A percentile compares a stretch with the other conserved stretches of the same genome.
Conservation (phyloP, 768 basidiomycete species). For the Nidularia sp. region DNA sequence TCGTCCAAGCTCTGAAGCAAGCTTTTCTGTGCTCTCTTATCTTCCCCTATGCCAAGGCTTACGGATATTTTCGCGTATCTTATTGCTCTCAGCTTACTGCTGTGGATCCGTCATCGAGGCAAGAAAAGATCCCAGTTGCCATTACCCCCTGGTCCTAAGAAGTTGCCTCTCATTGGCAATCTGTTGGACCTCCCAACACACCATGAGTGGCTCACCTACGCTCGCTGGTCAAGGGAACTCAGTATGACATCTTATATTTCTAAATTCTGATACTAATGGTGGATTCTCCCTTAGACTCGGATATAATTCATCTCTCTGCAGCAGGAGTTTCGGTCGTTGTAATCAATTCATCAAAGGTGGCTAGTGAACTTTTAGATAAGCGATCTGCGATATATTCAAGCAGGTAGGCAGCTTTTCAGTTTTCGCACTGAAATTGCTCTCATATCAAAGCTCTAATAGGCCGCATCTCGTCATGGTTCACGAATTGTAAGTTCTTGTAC, state of each 20-base stretch:
- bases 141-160: not conserved
- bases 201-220: not conserved
- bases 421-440: not conserved
- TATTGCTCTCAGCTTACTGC: too few species aligned
- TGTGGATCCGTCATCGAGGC: too few species aligned
- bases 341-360: slow-evolving; percentile 14
- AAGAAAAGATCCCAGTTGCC: not conserved
- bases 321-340: slow-evolving; percentile 14
- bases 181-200: not conserved
- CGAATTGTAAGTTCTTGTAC: not conserved
- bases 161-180: not conserved
- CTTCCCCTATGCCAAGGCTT: too few species aligned
- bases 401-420: slow-evolving; percentile 7
- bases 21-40: too few species aligned
- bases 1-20: too few species aligned
- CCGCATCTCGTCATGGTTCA: not conserved
- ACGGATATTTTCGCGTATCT: too few species aligned
- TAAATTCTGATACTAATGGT: not conserved
- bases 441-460: not conserved
- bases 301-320: slow-evolving; percentile 17
- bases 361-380: slow-evolving; percentile 17
- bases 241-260: not conserved
- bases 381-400: slow-evolving; percentile 15
- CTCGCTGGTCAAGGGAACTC: not conserved
- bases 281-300: slow-evolving; percentile 8